These are phyloP conservation scores for Gliomastix tumulicola DNA, from an alignment of 2,329 filamentous ascomycete species.

Conservation along the genomic window DNA sequence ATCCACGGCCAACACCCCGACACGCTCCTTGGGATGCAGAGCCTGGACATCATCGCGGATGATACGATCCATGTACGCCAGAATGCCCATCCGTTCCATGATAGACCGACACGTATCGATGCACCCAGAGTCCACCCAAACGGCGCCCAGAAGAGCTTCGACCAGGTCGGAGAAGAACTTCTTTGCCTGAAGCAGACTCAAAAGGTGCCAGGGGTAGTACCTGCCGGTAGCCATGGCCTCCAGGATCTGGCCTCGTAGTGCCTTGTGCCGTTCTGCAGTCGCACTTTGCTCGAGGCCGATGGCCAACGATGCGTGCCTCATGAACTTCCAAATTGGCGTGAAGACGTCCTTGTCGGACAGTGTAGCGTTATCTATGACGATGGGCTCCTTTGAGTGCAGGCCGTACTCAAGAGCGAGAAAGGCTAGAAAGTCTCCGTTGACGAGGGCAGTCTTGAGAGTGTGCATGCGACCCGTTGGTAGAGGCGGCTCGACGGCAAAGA, in stretches of 20 bases:
- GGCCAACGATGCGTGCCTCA: conserved; percentile 49
- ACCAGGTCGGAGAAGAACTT: conserved; percentile 84
- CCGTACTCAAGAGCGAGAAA: conserved; percentile 58
- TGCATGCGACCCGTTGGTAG: conserved; percentile 60
- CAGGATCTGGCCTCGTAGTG: conserved; percentile 40
- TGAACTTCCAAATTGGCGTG: conserved; percentile 59
- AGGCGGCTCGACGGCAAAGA: conserved; percentile 41
- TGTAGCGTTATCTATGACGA: conserved; percentile 7
- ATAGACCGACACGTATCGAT: conserved; percentile 53
- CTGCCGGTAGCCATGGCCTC: conserved; percentile 38
- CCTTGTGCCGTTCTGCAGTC: conserved; percentile 35
- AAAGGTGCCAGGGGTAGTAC: conserved; percentile 69
- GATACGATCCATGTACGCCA: conserved; percentile 55
- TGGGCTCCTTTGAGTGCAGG: conserved; percentile 12
- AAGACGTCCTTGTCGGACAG: conserved; percentile 10
- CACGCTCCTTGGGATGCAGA: conserved; percentile 59
- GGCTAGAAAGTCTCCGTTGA: conserved; percentile 74
- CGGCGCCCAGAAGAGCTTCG: conserved; percentile 72
- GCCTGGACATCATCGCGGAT: conserved; percentile 52
- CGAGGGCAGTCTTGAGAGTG: conserved; percentile 64
- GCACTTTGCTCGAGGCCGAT: conserved; percentile 39
- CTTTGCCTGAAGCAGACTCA: conserved; percentile 56
- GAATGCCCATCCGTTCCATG: conserved; percentile 56
- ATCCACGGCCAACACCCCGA: conserved; percentile 50
- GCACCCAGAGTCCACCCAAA: conserved; percentile 73